These are phyloP conservation scores for Pleurotus sapidus DNA, from an alignment of 768 basidiomycete species.

Conservation along the genomic window DNA sequence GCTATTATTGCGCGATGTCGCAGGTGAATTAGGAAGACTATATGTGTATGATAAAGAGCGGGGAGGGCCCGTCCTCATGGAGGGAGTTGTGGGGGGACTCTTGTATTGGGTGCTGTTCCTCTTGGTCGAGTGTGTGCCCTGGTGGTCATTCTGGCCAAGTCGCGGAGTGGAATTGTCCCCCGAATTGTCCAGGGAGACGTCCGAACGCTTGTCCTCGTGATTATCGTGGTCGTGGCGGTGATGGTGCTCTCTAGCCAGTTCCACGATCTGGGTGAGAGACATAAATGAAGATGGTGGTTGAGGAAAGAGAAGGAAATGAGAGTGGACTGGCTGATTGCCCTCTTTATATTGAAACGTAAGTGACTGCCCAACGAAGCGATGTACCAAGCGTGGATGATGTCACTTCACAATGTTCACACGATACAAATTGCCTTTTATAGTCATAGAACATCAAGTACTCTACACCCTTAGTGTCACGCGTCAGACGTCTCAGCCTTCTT, in stretches of 20 bases:
- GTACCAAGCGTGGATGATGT: conserved; percentile 1
- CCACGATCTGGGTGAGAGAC: not conserved
- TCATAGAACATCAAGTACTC: not conserved
- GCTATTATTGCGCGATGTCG: conserved; percentile 20
- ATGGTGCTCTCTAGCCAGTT: not conserved
- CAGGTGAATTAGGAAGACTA: conserved; percentile 43
- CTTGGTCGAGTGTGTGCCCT: conserved; percentile 11
- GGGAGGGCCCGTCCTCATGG: conserved; percentile 69
- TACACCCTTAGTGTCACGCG: no score
- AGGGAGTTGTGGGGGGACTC: conserved; percentile 47
- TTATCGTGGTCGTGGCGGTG: not conserved
- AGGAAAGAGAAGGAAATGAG: not conserved
- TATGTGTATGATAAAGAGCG: conserved; percentile 69
- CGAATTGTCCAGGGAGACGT: not conserved
- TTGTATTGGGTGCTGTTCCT: conserved; percentile 19
- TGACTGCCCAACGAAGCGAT: not conserved
- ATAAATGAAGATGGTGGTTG: not conserved
- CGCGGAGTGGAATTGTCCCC: conserved; percentile 1
- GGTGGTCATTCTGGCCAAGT: conserved; percentile 3
- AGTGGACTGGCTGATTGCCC: not conserved
- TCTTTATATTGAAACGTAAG: not conserved
- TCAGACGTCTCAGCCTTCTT: conserved; percentile 1
- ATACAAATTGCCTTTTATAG: not conserved
- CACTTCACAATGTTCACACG: not conserved
- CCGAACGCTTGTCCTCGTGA: not conserved